phyloP scores from a whole-genome alignment of 2,329 filamentous ascomycete species.

The Phaeosphaeriaceae sp. region DNA sequence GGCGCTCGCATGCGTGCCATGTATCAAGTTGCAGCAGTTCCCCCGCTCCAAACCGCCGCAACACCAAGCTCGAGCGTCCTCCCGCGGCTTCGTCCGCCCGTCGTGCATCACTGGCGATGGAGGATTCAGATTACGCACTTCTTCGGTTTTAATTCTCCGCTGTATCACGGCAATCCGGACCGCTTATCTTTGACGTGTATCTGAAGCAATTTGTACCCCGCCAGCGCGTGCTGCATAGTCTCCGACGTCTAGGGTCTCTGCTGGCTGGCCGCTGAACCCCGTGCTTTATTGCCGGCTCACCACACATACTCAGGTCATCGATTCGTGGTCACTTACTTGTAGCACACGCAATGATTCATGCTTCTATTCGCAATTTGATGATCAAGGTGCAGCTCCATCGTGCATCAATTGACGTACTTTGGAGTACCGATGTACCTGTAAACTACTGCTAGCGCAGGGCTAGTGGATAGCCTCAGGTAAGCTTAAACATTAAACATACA shows the following conservation, averaged over 20 bases:
- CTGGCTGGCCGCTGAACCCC: neutral
- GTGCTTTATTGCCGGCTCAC: constrained; percentile 1
- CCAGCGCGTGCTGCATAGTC: constrained; percentile 12
- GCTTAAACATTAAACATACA: constrained; percentile 1
- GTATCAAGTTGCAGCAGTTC: neutral
- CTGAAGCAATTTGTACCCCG: constrained; percentile 5
- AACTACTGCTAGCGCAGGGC: constrained; percentile 3
- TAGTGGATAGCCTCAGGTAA: constrained; percentile 1
- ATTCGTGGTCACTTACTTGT: neutral
- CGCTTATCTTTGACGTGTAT: neutral
- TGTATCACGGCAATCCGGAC: neutral
- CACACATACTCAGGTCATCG: neutral
- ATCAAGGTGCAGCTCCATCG: constrained; percentile 6
- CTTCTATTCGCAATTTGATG: neutral
- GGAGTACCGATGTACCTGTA: neutral
- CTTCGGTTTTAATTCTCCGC: neutral
- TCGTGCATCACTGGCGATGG: neutral
- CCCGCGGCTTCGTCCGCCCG: neutral
- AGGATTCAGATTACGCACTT: neutral
- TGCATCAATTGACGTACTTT: neutral
- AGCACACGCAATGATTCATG: neutral
- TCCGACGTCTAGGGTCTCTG: constrained; percentile 12
- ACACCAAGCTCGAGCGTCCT: neutral
- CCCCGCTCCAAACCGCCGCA: neutral
- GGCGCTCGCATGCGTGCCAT: neutral